A percentile compares a stretch with the other conserved stretches of the same genome.
Evolutionary conservation across 768 basidiomycete genomes (phyloP).

Genomic region (Lepiota brunneoincarnata): DNA sequence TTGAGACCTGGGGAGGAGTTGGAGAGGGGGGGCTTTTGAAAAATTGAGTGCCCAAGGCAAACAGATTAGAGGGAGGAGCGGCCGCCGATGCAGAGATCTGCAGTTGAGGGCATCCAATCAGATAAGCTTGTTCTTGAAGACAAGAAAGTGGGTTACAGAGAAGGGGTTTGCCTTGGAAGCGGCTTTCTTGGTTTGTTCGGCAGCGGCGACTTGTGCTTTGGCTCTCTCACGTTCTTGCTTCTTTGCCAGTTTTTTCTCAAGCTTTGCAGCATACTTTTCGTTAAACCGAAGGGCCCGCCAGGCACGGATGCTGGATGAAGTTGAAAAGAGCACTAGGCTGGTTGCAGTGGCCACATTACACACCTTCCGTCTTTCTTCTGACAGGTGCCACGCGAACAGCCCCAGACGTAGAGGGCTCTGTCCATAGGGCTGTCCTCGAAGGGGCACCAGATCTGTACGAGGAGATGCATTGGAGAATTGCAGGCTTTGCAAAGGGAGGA

Average conservation of each 20-base stretch:
- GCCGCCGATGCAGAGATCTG: conserved; percentile 17
- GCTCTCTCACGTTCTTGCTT: conserved; percentile 37
- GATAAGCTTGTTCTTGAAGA: not conserved
- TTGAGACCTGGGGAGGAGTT: not conserved
- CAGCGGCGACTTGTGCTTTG: conserved; percentile 32
- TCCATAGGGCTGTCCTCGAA: conserved; percentile 84
- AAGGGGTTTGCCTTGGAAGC: conserved; percentile 61
- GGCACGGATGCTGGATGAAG: conserved; percentile 62
- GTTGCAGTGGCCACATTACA: not conserved
- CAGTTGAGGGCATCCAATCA: conserved; percentile 1
- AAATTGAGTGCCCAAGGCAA: conserved; percentile 64
- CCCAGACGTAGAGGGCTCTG: conserved; percentile 84
- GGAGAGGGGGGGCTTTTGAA: conserved; percentile 42
- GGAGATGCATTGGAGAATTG: conserved; percentile 70
- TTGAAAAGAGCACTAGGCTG: not conserved
- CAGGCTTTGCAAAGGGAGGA: conserved; percentile 75
- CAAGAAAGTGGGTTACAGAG: conserved; percentile 35
- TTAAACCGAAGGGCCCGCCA: conserved; percentile 79
- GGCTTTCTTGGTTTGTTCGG: conserved; percentile 19
- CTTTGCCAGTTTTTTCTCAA: conserved; percentile 51
- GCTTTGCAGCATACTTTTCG: conserved; percentile 68
- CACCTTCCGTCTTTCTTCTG: conserved; percentile 79
- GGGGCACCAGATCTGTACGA: conserved; percentile 89
- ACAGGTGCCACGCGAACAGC: conserved; percentile 66
- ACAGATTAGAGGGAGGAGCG: conserved; percentile 25